Conservation (phyloP, 148 eudicot species). For the Rhododendron williamsianum region DNA sequence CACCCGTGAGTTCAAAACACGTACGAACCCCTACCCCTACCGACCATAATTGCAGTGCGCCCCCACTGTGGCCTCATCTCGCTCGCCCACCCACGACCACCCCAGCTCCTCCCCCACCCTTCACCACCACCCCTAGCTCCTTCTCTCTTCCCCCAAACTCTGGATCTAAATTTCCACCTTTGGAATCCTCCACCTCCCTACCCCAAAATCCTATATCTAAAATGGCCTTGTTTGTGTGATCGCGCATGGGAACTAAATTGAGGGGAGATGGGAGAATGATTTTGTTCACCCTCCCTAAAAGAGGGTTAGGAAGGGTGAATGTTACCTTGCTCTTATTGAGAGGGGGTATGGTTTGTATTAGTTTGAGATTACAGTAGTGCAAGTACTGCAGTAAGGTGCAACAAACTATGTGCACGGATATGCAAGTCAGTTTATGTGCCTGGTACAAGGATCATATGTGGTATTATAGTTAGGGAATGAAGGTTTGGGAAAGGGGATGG, state of each 20-base stretch:
- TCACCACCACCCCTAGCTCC: too few relatives aligned
- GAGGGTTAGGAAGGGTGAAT: too few relatives aligned
- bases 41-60: too few relatives aligned
- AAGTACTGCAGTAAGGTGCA: background rate
- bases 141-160: too few relatives aligned
- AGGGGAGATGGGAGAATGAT: background rate
- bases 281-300: too few relatives aligned
- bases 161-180: background rate
- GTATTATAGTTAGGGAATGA: background rate
- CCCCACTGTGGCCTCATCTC: too few relatives aligned
- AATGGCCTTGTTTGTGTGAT: too few relatives aligned
- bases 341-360: background rate
- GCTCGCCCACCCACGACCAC: too few relatives aligned
- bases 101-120: too few relatives aligned
- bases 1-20: background rate
- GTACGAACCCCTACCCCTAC: too few relatives aligned
- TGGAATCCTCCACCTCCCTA: background rate
- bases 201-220: background rate
- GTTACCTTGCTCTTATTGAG: too few relatives aligned
- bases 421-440: background rate
- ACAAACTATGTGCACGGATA: background rate
- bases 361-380: too few relatives aligned
- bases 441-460: background rate
- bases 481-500: background rate
- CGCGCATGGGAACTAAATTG: background rate